Base-by-base conservation (phyloP, 371 early-diverging fungal species). In the Chytridium lagenaria region DNA sequence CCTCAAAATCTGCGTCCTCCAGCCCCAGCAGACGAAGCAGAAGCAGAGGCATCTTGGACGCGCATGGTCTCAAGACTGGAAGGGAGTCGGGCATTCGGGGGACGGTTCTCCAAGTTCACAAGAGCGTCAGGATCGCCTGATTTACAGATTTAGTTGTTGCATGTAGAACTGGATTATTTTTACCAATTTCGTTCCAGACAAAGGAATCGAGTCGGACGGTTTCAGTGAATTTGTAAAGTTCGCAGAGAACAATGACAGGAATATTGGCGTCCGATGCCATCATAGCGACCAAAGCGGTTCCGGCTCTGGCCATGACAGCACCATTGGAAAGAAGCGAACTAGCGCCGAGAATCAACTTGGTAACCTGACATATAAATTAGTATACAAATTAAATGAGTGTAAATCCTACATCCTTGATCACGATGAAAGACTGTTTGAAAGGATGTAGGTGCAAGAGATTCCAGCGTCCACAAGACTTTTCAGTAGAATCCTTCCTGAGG, bases 211-310 rank as follows among this genome's bases (percentile, higher is more conserved):
- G 86, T 77, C 96, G 93, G 26, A 94, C 92, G 16, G 90, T 87
- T 57, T 97, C 95, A 66, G 92, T 90, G 76, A 98, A 98, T 85
- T 99, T 99, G 86, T 96, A 97, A 0, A 93, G 94, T 81, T 97
- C 98, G 81, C 98, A 96, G 71, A 92, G 89, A 12, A 95, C 95
- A 85, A 99, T 94, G 23, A 98, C 96, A 1, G 98, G 98, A 30
- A 98, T 89, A 76, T 93, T 91, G 70, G 87, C 89, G 55, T 93
- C 91, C 71, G 91, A 88, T 0, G 97, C 98, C 37, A 93, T 88
- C 91, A 96, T 91, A 2, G 95, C 94, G 3, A 98, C 94, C 78
- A 94, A 86, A 2, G 98, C 91, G 1, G 96, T 97, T 23, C 99
- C 99, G 2, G 91, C 91, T 40, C 98, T 90, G 12, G 96, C 92